Percentiles rank a stretch among this genome's conserved stretches.
Conservation (phyloP, 2,329 filamentous ascomycete species). For the Madurella mycetomatis region DNA sequence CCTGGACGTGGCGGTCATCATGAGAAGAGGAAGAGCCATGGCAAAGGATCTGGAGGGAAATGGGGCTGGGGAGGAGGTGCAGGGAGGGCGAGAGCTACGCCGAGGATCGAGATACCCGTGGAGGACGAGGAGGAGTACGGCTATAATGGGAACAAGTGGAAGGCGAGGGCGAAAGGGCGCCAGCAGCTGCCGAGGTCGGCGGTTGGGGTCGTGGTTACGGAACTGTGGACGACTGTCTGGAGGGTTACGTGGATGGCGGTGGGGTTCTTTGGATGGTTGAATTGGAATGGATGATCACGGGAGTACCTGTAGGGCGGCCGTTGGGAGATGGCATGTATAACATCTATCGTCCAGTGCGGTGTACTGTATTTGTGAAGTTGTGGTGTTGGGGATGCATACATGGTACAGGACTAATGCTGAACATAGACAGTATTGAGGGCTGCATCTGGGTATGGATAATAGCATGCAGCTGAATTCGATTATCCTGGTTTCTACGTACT, state of each 20-base stretch:
- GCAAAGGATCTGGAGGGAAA: constrained; percentile 26
- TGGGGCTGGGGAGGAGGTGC: constrained; percentile 45
- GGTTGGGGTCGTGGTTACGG: constrained; percentile 48
- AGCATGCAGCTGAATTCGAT: too few relatives aligned
- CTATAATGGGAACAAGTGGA: constrained; percentile 39
- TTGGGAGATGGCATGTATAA: background rate
- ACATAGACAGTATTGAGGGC: too few relatives aligned
- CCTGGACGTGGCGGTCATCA: constrained; percentile 22
- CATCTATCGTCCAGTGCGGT: background rate
- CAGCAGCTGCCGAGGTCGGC: constrained; percentile 29
- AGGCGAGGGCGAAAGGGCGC: constrained; percentile 19
- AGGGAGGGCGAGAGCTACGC: constrained; percentile 32
- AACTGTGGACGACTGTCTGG: constrained; percentile 59
- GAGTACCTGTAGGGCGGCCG: background rate
- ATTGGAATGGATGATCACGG: constrained; percentile 52
- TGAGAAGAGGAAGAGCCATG: constrained; percentile 25
- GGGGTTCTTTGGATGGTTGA: constrained; percentile 62
- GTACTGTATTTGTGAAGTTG: background rate
- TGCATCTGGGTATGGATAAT: too few relatives aligned
- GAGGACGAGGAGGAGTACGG: constrained; percentile 39
- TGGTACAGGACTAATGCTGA: too few relatives aligned
- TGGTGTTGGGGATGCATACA: too few relatives aligned
- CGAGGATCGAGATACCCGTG: constrained; percentile 47
- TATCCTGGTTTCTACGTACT: too few relatives aligned
- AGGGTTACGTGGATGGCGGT: constrained; percentile 61